These are phyloP conservation scores for Chaetomium tenue DNA, from an alignment of 495 filamentous ascomycete species.

Conservation along the genomic window DNA sequence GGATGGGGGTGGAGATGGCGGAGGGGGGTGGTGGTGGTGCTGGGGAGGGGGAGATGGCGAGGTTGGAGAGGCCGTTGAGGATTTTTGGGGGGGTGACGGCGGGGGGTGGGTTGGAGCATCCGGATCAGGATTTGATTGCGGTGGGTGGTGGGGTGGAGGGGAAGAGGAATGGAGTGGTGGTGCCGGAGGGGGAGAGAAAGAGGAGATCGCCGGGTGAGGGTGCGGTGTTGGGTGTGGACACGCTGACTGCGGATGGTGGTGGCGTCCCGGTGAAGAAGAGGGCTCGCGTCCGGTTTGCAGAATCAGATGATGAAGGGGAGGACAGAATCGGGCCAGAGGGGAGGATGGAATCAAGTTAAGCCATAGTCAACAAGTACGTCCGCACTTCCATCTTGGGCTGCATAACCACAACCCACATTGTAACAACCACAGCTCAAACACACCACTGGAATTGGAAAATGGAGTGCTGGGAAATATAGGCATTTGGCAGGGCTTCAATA, in stretches of 20 bases:
- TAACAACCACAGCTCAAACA: no score
- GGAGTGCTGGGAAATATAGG: no score
- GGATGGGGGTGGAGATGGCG: constrained; percentile 40
- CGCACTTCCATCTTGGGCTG: no score
- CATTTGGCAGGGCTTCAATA: no score
- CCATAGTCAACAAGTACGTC: no score
- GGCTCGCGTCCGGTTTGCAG: constrained; percentile 16
- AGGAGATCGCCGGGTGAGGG: background rate
- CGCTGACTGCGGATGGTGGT: background rate
- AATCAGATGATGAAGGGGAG: background rate
- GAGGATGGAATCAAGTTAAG: no score
- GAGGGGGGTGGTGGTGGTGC: background rate
- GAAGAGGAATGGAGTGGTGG: constrained; percentile 3
- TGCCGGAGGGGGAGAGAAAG: constrained; percentile 1
- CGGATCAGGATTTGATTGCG: constrained; percentile 39
- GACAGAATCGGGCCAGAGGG: no score
- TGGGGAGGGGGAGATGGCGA: constrained; percentile 56
- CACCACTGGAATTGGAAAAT: no score
- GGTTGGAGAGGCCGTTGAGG: constrained; percentile 51
- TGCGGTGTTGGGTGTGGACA: background rate
- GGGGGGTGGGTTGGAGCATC: constrained; percentile 33
- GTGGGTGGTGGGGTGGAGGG: constrained; percentile 1
- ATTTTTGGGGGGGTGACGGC: constrained; percentile 58
- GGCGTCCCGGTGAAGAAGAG: constrained; percentile 15
- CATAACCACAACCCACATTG: no score